Base-by-base conservation (phyloP, 768 basidiomycete genomes). In the Exidia glandulosa region DNA sequence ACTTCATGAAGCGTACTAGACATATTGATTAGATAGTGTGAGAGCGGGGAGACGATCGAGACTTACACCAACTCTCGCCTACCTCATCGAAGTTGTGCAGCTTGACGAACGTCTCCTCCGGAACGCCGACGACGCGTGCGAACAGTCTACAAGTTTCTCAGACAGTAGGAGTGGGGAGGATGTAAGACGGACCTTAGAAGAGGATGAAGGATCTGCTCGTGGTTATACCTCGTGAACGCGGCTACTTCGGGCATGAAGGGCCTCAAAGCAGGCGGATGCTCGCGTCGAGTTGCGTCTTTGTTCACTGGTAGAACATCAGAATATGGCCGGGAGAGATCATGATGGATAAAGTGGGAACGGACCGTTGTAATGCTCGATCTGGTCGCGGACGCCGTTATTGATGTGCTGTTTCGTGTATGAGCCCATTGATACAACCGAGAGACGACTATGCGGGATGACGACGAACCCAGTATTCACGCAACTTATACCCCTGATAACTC, bases 401-500 rank as follows among this genome's bases (percentile, higher is more conserved):
- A 79, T 73, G 58, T 74, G 71, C 77, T 79, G 45, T 5, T 41
- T 12, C 3, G 3, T 9, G 23, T 6, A 31, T 47, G 19, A n/a
- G 33, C 12, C n/a, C 19, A 23, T 25, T n/a, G n/a, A n/a, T n/a
- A n/a, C n/a, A n/a, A n/a, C n/a, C n/a, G n/a, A n/a, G n/a, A n/a
- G n/a, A n/a, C n/a, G n/a, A n/a, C n/a, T n/a, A n/a, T n/a, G n/a
- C n/a, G n/a, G n/a, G n/a, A n/a, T n/a, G n/a, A 9, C 9, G 1
- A 64, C 71, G 7, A 63, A 81, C 82, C 81, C 81, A 84, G 57
- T 78, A 79, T 60, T 79, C 73, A 13, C 76, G 75, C 3, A 73
- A 73, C 62, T 84, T 83, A 63, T 83, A 84, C 0, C 82, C 82
- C 57, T 81, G 76, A 60, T 80, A 83, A 0, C 77, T 77, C 1